These are phyloP conservation scores for Zygoascus ofunaensis DNA, from an alignment of 805 yeast genomes.

Conservation along the genomic window DNA sequence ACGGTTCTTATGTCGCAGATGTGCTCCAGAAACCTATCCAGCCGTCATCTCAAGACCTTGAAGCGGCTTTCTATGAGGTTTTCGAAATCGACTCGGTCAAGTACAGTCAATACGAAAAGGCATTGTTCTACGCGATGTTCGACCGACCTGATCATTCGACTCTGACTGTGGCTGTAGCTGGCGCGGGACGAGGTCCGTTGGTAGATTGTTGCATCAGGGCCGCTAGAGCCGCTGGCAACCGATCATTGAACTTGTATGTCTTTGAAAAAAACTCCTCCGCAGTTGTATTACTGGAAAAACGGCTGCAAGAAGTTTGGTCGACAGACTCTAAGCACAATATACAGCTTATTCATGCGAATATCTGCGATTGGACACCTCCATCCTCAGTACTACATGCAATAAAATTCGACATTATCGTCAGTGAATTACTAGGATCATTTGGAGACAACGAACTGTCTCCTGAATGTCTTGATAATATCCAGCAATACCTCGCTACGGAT, in stretches of 20 bases:
- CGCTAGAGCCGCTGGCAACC: constrained; percentile 22
- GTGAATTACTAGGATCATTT: constrained; percentile 82
- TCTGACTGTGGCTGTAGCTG: constrained; percentile 48
- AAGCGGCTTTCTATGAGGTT: constrained; percentile 49
- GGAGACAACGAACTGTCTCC: constrained; percentile 90
- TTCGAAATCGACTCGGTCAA: constrained; percentile 67
- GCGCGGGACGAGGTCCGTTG: constrained; percentile 85
- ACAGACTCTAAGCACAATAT: constrained; percentile 29
- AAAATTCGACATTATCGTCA: constrained; percentile 51
- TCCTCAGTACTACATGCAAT: constrained; percentile 25
- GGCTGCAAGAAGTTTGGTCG: constrained; percentile 46
- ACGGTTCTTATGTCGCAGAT: constrained; percentile 35
- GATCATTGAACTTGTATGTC: constrained; percentile 37
- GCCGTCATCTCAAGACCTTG: constrained; percentile 54
- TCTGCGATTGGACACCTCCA: constrained; percentile 41
- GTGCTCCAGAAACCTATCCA: constrained; percentile 54
- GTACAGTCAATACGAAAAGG: constrained; percentile 58
- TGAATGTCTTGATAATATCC: constrained; percentile 52
- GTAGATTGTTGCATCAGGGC: constrained; percentile 46
- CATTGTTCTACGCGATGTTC: constrained; percentile 49
- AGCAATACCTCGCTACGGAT: constrained; percentile 31
- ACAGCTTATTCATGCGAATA: constrained; percentile 47
- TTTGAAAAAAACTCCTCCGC: constrained; percentile 69
- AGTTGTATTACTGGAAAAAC: constrained; percentile 36
- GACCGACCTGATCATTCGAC: constrained; percentile 19